Conservation (phyloP, 192 early-diverging fungal genomes). For the Linnemannia exigua region DNA sequence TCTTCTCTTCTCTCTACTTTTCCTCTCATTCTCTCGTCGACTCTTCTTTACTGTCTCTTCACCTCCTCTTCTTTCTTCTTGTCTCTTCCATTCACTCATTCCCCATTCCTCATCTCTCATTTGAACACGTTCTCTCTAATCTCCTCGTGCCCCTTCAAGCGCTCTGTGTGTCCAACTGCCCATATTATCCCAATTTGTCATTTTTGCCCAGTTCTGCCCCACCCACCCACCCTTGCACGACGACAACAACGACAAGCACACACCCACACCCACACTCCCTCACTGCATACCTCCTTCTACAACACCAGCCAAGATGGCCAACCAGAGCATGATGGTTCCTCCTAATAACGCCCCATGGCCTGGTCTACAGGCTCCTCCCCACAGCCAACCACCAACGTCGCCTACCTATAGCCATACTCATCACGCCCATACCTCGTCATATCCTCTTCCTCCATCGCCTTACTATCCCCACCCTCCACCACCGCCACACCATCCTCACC, state of each 20-base stretch:
- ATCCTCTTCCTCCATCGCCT: conserved; percentile 8
- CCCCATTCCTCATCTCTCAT: not conserved
- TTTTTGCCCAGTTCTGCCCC: not conserved
- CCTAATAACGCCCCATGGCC: conserved; percentile 51
- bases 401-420: conserved; percentile 4
- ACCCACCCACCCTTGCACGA: not conserved
- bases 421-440: conserved; percentile 1
- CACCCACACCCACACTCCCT: not conserved
- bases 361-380: conserved; percentile 23
- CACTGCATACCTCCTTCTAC: not conserved
- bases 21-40: too few species aligned
- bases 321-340: conserved; percentile 44
- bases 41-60: not conserved
- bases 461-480: conserved; percentile 16
- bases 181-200: conserved; percentile 2
- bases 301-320: conserved; percentile 26
- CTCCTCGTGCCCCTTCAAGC: not conserved
- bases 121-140: not conserved
- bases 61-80: not conserved
- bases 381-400: conserved; percentile 1
- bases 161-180: not conserved
- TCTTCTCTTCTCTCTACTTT: not conserved
- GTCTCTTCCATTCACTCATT: not conserved
- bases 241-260: not conserved
- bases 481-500: conserved; percentile 30